Evolutionary conservation across 2,329 filamentous ascomycete species (phyloP).

Genomic region (Pyrenophora seminiperda): DNA sequence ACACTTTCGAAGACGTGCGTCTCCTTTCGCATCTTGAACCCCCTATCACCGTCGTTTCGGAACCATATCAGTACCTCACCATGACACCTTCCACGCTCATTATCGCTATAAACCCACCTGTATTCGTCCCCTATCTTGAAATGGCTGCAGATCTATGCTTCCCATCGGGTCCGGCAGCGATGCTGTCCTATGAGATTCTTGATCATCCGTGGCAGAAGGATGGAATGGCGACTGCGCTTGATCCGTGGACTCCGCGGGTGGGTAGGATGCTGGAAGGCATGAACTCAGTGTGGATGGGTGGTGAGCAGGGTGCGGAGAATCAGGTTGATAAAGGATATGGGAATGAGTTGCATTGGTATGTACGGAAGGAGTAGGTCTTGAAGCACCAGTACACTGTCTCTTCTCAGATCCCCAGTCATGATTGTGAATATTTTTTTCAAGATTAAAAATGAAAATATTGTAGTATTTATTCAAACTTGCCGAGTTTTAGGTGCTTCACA

Average conservation of each 20-base stretch:
- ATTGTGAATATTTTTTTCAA: too few relatives aligned
- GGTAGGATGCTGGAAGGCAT: conserved; percentile 6
- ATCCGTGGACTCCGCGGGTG: conserved; percentile 2
- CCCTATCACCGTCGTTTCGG: conserved; percentile 8
- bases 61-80: conserved; percentile 12
- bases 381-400: background rate
- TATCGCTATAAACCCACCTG: background rate
- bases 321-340: background rate
- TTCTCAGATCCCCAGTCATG: background rate
- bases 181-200: conserved; percentile 1
- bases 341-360: background rate
- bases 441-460: too few relatives aligned
- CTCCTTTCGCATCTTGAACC: conserved; percentile 3
- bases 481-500: too few relatives aligned
- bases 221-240: background rate
- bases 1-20: background rate
- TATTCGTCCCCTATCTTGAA: background rate
- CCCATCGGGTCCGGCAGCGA: conserved; percentile 8
- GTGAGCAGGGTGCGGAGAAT: background rate
- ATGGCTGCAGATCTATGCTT: conserved; percentile 12
- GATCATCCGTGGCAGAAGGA: conserved; percentile 1
- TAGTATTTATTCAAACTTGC: too few relatives aligned
- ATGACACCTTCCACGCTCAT: conserved; percentile 11
- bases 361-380: background rate
- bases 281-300: background rate